Conservation (phyloP, 73 alveolate species). For the Symbiodinium pilosum region DNA sequence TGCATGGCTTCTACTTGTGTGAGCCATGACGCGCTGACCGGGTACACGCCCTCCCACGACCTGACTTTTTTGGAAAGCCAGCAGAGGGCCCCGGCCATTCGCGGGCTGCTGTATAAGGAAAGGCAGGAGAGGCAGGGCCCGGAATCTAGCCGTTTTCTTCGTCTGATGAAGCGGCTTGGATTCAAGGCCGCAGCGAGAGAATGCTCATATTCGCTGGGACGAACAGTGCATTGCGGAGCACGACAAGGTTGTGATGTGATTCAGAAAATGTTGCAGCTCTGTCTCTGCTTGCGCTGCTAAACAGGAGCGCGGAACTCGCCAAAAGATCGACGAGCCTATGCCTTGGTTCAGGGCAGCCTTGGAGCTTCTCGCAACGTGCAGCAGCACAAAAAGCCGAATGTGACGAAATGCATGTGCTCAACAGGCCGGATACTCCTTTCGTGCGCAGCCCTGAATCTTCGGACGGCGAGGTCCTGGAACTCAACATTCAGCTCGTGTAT, state of each 20-base stretch:
- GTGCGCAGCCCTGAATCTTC: conserved; percentile 69
- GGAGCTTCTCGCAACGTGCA: no score
- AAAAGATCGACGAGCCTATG: conserved; percentile 55
- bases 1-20: conserved; percentile 14
- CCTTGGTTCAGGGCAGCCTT: neutral
- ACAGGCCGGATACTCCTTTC: conserved; percentile 86
- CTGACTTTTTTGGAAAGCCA: neutral
- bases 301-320: conserved; percentile 92
- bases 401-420: no score
- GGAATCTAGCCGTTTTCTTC: neutral
- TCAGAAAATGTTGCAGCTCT: neutral
- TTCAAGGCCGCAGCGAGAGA: conserved; percentile 9
- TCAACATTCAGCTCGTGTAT: no score
- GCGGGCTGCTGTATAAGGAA: conserved; percentile 23
- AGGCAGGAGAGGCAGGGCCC: neutral
- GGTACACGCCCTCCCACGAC: conserved; percentile 10
- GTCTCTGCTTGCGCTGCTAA: neutral
- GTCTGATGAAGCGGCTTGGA: neutral
- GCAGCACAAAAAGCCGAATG: no score
- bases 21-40: conserved; percentile 23
- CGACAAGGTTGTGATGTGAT: conserved; percentile 35
- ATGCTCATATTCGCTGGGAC: conserved; percentile 45
- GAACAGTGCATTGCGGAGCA: conserved; percentile 91
- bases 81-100: neutral
- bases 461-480: conserved; percentile 20